These are phyloP conservation scores for Carex sylvatica DNA, from an alignment of 202 grass and related monocot genomes.

Conservation along the genomic window DNA sequence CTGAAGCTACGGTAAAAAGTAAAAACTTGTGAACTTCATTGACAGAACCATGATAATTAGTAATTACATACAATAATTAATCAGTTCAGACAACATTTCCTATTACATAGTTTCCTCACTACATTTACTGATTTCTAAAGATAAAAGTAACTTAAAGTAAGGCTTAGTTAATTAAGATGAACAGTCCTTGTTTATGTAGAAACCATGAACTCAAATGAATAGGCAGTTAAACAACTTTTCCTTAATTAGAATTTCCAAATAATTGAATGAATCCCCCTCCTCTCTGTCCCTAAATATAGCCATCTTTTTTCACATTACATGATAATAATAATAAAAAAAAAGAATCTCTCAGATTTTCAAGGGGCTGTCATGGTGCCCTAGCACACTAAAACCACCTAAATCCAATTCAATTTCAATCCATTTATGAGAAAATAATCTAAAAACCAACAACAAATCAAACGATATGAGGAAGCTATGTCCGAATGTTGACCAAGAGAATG, in stretches of 20 bases:
- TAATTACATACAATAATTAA: no score
- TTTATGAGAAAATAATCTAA: neutral
- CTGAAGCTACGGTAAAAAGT: no score
- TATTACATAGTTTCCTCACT: no score
- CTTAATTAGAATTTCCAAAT: constrained; percentile 14
- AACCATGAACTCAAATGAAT: constrained; percentile 13
- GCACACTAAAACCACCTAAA: neutral
- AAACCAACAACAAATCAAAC: neutral
- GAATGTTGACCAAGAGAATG: constrained; percentile 67
- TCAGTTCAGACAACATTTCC: no score
- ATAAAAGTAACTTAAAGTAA: no score
- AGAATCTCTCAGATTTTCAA: neutral
- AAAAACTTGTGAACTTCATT: no score
- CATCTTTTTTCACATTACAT: neutral
- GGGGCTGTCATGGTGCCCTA: neutral
- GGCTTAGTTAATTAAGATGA: no score
- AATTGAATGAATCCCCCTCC: neutral
- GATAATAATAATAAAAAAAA: neutral
- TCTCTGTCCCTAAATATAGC: constrained; percentile 16
- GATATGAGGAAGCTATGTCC: constrained; percentile 94
- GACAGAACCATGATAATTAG: no score
- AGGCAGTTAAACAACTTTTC: neutral
- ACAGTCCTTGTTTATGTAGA: neutral
- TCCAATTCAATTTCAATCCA: neutral
- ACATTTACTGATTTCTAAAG: no score